Percentiles rank a stretch among this genome's conserved stretches.
phyloP scores from a whole-genome alignment of 495 filamentous ascomycete genomes.

The Neurospora pannonica region DNA sequence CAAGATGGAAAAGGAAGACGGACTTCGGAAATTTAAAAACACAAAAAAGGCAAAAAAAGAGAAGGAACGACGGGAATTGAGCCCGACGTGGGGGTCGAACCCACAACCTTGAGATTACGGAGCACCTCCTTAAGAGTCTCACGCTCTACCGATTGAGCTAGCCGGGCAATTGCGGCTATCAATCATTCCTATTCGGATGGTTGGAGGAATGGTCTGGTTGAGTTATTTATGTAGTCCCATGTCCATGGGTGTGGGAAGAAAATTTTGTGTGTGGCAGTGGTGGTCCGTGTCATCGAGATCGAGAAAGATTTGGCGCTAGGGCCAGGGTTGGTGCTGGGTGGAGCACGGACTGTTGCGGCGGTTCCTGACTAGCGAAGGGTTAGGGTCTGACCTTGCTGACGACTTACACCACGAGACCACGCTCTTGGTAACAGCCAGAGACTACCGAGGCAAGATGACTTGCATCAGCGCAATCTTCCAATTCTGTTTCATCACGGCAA shows the following conservation, averaged over 20 bases:
- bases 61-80: neutral
- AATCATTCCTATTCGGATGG: neutral
- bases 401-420: neutral
- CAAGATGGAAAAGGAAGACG: too few species aligned
- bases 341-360: neutral
- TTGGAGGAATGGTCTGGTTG: neutral
- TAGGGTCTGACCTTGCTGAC: neutral
- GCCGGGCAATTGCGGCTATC: slow-evolving; percentile 17
- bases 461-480: neutral
- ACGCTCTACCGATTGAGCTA: slow-evolving; percentile 71
- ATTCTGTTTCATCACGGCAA: neutral
- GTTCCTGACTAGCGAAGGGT: neutral
- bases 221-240: neutral
- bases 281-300: neutral
- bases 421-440: neutral
- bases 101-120: neutral
- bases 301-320: neutral
- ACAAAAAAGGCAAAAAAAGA: neutral
- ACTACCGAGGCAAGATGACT: neutral
- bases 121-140: slow-evolving; percentile 50
- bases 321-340: neutral
- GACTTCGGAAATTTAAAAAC: too few species aligned
- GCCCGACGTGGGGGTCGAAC: neutral
- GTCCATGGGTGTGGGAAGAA: neutral
- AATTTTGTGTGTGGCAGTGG: neutral